These are phyloP conservation scores for Martensiomyces pterosporus DNA, from an alignment of 192 early-diverging fungal species.

Conservation along the genomic window DNA sequence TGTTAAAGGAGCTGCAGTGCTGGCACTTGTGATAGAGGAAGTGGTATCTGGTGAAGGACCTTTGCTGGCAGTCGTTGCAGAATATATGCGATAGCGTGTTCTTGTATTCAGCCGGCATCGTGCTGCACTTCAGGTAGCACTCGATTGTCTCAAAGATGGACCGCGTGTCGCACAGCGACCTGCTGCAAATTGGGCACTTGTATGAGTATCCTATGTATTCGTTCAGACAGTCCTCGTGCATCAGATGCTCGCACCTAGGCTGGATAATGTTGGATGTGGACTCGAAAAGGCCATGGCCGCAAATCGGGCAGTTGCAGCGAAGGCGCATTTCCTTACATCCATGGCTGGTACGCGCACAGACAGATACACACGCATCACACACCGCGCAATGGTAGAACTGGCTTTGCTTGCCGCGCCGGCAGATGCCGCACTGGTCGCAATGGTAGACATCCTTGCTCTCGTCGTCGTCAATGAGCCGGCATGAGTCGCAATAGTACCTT, in stretches of 20 bases:
- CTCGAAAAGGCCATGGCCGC: conserved; percentile 92
- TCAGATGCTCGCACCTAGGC: conserved; percentile 78
- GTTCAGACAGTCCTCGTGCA: conserved; percentile 82
- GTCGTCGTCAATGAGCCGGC: conserved; percentile 90
- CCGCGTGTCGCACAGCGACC: conserved; percentile 82
- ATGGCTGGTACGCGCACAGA: conserved; percentile 68
- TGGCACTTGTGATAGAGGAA: conserved; percentile 96
- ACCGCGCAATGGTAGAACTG: conserved; percentile 91
- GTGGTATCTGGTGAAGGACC: conserved; percentile 81
- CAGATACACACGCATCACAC: conserved; percentile 89
- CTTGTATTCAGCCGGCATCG: conserved; percentile 89
- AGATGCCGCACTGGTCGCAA: conserved; percentile 90
- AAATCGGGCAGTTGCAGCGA: conserved; percentile 93
- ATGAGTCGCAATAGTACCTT: conserved; percentile 81
- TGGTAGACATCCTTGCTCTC: conserved; percentile 84
- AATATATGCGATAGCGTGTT: conserved; percentile 68
- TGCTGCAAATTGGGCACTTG: conserved; percentile 92
- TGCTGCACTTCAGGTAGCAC: conserved; percentile 65
- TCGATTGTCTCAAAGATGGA: conserved; percentile 83
- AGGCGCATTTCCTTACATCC: conserved; percentile 88
- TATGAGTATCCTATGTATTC: conserved; percentile 86
- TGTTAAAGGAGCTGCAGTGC: conserved; percentile 86
- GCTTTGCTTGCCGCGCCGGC: conserved; percentile 73
- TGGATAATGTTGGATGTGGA: conserved; percentile 67
- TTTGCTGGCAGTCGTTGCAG: conserved; percentile 94